phyloP scores from a whole-genome alignment of 192 early-diverging fungal species.

The Allomyces macrogynus region DNA sequence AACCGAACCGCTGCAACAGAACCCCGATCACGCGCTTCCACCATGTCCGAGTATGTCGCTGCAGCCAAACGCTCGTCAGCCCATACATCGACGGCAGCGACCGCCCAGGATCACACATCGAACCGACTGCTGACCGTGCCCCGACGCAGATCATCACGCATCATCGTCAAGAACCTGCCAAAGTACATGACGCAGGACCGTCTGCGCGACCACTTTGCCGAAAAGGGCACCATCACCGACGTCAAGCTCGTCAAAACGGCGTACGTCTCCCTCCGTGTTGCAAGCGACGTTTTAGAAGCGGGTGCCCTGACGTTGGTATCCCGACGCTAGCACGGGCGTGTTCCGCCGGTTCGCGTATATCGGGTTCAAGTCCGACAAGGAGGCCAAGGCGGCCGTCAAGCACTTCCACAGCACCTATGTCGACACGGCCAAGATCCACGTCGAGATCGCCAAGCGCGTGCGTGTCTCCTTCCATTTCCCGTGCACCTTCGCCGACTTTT shows the following conservation, averaged over 20 bases:
- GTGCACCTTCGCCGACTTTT: neutral
- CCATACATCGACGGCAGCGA: no score
- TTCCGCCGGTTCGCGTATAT: conserved; percentile 73
- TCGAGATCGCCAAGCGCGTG: conserved; percentile 72
- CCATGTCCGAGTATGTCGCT: no score
- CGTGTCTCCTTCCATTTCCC: neutral
- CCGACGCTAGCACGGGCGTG: neutral
- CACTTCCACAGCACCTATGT: conserved; percentile 87
- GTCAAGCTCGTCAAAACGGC: conserved; percentile 64
- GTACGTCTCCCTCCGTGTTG: conserved; percentile 19
- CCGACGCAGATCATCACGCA: conserved; percentile 25
- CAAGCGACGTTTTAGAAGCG: conserved; percentile 1
- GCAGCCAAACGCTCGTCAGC: no score
- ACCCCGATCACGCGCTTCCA: no score
- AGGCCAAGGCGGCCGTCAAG: conserved; percentile 53
- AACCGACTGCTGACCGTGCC: no score
- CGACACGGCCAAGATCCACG: conserved; percentile 69
- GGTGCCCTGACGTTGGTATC: neutral
- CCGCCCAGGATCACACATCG: no score
- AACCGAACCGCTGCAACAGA: no score
- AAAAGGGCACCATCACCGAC: conserved; percentile 76
- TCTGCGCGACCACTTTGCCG: conserved; percentile 66
- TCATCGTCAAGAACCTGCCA: conserved; percentile 95
- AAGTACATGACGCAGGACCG: conserved; percentile 66
- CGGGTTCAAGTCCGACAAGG: conserved; percentile 72